Conservation (phyloP, 106 monocot genomes). For the Dendrobium chrysotoxum region DNA sequence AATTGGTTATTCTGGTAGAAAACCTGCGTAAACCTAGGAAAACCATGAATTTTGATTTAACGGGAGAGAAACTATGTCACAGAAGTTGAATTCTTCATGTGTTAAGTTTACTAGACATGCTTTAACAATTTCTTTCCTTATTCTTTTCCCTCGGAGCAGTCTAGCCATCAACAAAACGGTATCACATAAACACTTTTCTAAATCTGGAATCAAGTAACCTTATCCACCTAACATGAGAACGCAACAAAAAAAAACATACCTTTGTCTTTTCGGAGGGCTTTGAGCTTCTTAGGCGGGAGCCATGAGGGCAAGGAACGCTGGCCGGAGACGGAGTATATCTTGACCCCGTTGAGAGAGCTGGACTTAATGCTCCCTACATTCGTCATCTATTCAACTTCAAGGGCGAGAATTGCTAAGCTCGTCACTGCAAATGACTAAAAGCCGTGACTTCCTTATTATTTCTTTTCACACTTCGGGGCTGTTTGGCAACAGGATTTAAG, state of each 20-base stretch:
- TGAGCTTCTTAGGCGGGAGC: constrained; percentile 67
- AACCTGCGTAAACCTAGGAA: neutral
- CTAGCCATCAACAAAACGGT: too few relatives aligned
- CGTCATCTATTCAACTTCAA: constrained; percentile 3
- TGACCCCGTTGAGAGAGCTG: constrained; percentile 74
- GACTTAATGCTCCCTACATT: constrained; percentile 50
- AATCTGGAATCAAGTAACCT: too few relatives aligned
- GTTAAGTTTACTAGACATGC: too few relatives aligned
- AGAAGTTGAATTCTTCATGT: neutral
- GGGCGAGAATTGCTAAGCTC: neutral
- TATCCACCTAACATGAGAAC: too few relatives aligned
- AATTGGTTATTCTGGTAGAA: neutral
- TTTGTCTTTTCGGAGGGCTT: constrained; percentile 66
- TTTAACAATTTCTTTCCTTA: too few relatives aligned
- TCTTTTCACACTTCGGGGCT: neutral
- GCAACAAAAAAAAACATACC: constrained; percentile 11
- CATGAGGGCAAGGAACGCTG: constrained; percentile 48
- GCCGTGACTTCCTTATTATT: neutral
- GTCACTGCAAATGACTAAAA: neutral
- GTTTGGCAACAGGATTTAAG: too few relatives aligned
- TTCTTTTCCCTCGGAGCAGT: too few relatives aligned
- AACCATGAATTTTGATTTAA: too few relatives aligned
- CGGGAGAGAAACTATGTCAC: neutral
- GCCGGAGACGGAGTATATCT: constrained; percentile 59
- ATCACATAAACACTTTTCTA: too few relatives aligned